These are phyloP conservation scores for Ambrosia hybrid DNA, from an alignment of 140 eudicot species.

Conservation along the genomic window DNA sequence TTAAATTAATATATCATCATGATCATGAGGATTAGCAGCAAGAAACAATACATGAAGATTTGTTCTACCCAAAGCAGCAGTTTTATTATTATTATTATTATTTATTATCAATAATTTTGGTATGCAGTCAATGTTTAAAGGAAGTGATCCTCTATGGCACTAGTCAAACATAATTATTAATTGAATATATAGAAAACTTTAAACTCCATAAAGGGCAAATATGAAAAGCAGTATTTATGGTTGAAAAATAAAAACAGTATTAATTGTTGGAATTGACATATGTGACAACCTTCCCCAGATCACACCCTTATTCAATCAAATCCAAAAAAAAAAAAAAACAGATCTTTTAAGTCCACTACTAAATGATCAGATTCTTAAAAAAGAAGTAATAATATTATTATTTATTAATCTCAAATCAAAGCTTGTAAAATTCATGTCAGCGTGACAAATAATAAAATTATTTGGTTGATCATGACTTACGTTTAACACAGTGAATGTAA, in stretches of 20 bases:
- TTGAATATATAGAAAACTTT: background rate
- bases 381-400: background rate
- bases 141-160: background rate
- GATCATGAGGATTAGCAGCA: slow-evolving; percentile 10
- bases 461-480: slow-evolving; percentile 48
- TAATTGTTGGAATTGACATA: background rate
- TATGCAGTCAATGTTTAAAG: slow-evolving; percentile 27
- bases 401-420: background rate
- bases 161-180: background rate
- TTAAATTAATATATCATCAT: background rate
- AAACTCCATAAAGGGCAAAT: background rate
- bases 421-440: too few relatives aligned
- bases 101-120: background rate
- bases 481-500: slow-evolving; percentile 57
- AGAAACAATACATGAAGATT: background rate
- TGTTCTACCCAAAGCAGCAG: background rate
- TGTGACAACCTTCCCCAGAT: slow-evolving; percentile 1
- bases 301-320: background rate
- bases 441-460: background rate
- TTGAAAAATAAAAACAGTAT: background rate
- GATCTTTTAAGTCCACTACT: background rate
- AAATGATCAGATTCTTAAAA: background rate
- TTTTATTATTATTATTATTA: background rate
- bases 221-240: too few relatives aligned
- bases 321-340: background rate